Evolutionary conservation across 257 asterid species (phyloP).

Genomic region (Capsicum baccatum): DNA sequence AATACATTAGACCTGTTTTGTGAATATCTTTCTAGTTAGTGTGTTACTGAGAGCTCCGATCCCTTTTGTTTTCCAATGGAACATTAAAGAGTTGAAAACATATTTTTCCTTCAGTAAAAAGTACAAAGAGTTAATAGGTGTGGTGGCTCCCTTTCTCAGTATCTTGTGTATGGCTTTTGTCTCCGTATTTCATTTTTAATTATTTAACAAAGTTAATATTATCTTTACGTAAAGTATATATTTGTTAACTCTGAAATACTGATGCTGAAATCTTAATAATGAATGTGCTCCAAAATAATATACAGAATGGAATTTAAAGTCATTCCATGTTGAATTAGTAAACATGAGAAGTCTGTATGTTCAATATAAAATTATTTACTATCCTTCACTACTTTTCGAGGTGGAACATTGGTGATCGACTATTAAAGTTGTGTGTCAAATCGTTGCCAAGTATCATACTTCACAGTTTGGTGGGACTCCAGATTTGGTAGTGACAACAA

Average conservation of each 20-base stretch:
- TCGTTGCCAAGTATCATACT: neutral
- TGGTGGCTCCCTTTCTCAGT: neutral
- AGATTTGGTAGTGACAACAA: slow-evolving; percentile 20
- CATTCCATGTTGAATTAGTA: neutral
- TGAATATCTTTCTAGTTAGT: neutral
- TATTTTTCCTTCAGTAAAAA: neutral
- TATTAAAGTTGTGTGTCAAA: neutral
- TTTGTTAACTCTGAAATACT: neutral
- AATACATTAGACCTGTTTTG: slow-evolving; percentile 20
- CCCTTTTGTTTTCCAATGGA: slow-evolving; percentile 2
- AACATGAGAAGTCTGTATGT: neutral
- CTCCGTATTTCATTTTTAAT: neutral
- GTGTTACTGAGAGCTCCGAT: neutral
- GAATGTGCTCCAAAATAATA: slow-evolving; percentile 20
- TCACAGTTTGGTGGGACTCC: neutral
- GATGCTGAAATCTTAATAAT: slow-evolving; percentile 8
- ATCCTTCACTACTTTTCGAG: neutral
- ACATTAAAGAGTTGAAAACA: neutral
- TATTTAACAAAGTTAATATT: neutral
- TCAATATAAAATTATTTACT: neutral
- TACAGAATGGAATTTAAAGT: slow-evolving; percentile 11
- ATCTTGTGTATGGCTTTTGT: neutral
- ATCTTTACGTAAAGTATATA: slow-evolving; percentile 5
- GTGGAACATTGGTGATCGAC: neutral
- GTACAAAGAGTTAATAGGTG: neutral